Evolutionary conservation across 2,329 filamentous ascomycete genomes (phyloP).

Genomic region (Coleophoma eucalyptorum): DNA sequence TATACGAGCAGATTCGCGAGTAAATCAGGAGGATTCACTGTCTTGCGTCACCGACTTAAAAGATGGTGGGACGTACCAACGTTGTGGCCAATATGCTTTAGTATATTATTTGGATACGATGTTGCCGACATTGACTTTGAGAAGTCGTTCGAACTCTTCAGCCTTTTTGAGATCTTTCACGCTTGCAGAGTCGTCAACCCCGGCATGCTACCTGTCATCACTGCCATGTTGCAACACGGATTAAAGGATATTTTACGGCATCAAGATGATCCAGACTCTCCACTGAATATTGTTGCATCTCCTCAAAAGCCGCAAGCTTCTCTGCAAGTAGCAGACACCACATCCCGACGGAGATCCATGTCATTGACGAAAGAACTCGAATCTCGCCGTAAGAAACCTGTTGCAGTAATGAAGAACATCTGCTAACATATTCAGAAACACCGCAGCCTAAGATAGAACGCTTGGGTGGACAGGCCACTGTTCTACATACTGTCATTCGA

Average conservation of each 20-base stretch:
- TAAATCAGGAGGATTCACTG: constrained; percentile 83
- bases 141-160: constrained; percentile 69
- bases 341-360: constrained; percentile 50
- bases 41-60: constrained; percentile 78
- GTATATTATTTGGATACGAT: constrained; percentile 82
- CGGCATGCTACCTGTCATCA: constrained; percentile 76
- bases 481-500: constrained; percentile 72
- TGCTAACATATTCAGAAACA: constrained; percentile 27
- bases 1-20: constrained; percentile 88
- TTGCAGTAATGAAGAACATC: not conserved
- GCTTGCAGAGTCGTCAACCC: constrained; percentile 67
- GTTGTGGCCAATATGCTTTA: constrained; percentile 85
- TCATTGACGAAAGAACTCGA: constrained; percentile 59
- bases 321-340: constrained; percentile 19
- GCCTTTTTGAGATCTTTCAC: constrained; percentile 70
- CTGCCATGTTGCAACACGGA: constrained; percentile 82
- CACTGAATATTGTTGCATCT: constrained; percentile 26
- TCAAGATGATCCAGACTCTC: constrained; percentile 56
- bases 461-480: constrained; percentile 53
- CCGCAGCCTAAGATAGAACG: constrained; percentile 41
- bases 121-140: constrained; percentile 72
- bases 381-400: constrained; percentile 40
- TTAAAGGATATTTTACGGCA: constrained; percentile 66
- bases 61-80: constrained; percentile 85
- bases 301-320: constrained; percentile 10